A percentile compares a stretch with the other conserved stretches of the same genome.
Conservation (phyloP, 177 flowering plant species). For the Vitis hybrid region DNA sequence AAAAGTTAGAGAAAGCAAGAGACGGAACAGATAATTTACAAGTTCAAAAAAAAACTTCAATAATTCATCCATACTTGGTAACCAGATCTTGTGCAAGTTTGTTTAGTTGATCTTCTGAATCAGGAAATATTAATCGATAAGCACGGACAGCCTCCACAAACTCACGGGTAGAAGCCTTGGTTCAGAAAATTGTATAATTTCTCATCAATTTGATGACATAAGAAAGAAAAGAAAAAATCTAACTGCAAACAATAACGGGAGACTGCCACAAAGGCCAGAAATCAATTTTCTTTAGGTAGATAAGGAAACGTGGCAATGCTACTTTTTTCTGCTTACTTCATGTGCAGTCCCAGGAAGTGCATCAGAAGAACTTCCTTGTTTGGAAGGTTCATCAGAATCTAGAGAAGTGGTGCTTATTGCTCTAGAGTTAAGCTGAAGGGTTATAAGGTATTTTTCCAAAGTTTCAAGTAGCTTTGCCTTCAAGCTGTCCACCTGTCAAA, state of each 20-base stretch:
- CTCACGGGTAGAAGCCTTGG: slow-evolving; percentile 66
- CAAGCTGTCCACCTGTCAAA: slow-evolving; percentile 77
- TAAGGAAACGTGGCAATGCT: background rate
- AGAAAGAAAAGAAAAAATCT: background rate
- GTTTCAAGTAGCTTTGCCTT: slow-evolving; percentile 78
- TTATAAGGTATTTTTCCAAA: slow-evolving; percentile 59
- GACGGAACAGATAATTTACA: background rate
- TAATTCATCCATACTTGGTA: slow-evolving; percentile 42
- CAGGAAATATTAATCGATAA: slow-evolving; percentile 84
- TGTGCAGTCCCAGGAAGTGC: slow-evolving; percentile 29
- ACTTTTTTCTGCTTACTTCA: slow-evolving; percentile 41
- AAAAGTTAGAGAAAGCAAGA: background rate
- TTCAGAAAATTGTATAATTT: slow-evolving; percentile 2
- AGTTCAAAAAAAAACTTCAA: background rate
- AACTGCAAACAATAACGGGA: background rate
- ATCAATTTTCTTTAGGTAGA: background rate
- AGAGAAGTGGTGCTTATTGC: slow-evolving; percentile 26
- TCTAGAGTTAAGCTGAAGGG: slow-evolving; percentile 56
- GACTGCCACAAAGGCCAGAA: background rate
- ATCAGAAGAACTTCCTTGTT: slow-evolving; percentile 33
- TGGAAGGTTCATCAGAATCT: slow-evolving; percentile 38
- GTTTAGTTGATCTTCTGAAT: slow-evolving; percentile 69
- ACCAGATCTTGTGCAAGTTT: slow-evolving; percentile 62
- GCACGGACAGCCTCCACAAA: slow-evolving; percentile 87
- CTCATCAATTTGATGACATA: background rate